Conservation (phyloP, 139 green algal species). For the Coelastrella sp. region DNA sequence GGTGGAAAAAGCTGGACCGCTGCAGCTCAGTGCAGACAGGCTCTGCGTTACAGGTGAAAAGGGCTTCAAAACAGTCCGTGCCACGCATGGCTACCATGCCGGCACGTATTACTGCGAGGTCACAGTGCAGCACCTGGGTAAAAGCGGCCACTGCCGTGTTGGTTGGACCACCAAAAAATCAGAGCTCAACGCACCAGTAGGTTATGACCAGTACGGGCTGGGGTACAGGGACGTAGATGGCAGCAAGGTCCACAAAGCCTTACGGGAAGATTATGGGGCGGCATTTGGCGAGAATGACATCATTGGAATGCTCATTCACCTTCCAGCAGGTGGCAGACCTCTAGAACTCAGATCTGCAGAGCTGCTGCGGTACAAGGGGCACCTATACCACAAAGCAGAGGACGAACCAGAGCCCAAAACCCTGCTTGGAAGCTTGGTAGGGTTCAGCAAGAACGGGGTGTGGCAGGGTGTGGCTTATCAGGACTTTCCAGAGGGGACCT, state of each 20-base stretch:
- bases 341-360: conserved; percentile 60
- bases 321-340: conserved; percentile 65
- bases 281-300: conserved; percentile 61
- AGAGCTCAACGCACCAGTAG: conserved; percentile 89
- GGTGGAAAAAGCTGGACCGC: conserved; percentile 66
- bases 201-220: conserved; percentile 80
- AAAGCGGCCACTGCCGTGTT: conserved; percentile 73
- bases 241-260: conserved; percentile 70
- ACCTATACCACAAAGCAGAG: conserved; percentile 37
- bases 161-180: conserved; percentile 82
- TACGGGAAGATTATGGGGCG: conserved; percentile 55
- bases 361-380: conserved; percentile 70
- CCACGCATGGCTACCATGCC: conserved; percentile 74
- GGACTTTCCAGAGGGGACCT: conserved; percentile 82
- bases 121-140: conserved; percentile 68
- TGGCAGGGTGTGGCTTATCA: conserved; percentile 76
- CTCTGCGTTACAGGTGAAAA: conserved; percentile 71
- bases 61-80: conserved; percentile 78
- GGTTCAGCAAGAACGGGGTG: conserved; percentile 80
- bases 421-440: conserved; percentile 65
- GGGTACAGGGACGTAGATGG: conserved; percentile 83
- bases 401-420: conserved; percentile 13
- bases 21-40: conserved; percentile 68
- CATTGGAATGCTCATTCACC: conserved; percentile 77
- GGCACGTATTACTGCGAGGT: conserved; percentile 87